Percentiles rank a stretch among this genome's conserved stretches.
Evolutionary conservation across 73 alveolate genomes (phyloP).

Genomic region (Paramecium bursaria): DNA sequence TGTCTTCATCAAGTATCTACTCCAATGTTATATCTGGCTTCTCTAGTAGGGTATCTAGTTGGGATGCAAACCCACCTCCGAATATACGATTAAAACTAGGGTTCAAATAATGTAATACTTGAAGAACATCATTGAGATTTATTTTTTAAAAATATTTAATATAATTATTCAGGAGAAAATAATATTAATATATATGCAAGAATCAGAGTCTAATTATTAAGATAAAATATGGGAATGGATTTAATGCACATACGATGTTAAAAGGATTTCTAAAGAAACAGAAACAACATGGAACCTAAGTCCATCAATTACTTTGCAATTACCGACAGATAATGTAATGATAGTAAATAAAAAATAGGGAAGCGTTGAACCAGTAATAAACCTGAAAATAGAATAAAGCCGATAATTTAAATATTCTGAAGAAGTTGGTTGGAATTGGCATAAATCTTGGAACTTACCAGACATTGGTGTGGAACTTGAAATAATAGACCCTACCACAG

Average conservation of each 20-base stretch:
- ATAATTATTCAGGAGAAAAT: constrained; percentile 6
- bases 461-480: constrained; percentile 74
- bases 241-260: constrained; percentile 63
- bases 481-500: constrained; percentile 72
- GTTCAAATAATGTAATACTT: constrained; percentile 40
- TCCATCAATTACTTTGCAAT: constrained; percentile 25
- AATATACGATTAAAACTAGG: constrained; percentile 23
- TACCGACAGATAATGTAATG: constrained; percentile 7
- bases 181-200: neutral
- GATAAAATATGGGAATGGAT: constrained; percentile 69
- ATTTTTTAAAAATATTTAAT: constrained; percentile 8
- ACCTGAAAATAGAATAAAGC: constrained; percentile 58
- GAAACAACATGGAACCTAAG: constrained; percentile 69
- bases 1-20: neutral
- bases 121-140: constrained; percentile 1
- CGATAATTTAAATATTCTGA: constrained; percentile 60
- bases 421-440: constrained; percentile 77
- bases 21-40: constrained; percentile 18
- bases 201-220: neutral
- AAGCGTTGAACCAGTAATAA: constrained; percentile 45
- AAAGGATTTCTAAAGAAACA: constrained; percentile 62
- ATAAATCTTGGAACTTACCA: constrained; percentile 81
- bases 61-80: neutral
- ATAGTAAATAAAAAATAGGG: neutral
- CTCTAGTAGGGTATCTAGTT: neutral